Evolutionary conservation across 352 stramenopile species (phyloP), one percentile per base, ranked within the genome.

Genomic region (Globisporangium cederbergense): DNA sequence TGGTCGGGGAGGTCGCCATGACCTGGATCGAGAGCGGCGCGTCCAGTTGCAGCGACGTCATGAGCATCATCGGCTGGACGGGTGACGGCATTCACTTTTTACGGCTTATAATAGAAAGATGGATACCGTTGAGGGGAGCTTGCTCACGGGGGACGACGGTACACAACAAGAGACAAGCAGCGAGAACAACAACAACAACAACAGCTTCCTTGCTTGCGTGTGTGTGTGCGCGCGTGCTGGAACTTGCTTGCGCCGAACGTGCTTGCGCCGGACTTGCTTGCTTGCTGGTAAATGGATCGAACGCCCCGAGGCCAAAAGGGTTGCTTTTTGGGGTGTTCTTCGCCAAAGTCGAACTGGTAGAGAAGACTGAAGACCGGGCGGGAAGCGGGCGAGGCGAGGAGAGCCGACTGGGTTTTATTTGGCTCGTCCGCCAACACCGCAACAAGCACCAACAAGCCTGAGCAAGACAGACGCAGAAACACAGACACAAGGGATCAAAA

Each of bases 1-100:
- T 38, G n/a, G 64, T 50, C 40, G 66, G 47, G 40, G 70, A 58
- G 32, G 52, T 65, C 9, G 74, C 64, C 51, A 77, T 74, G 63
- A 89, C 69, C 38, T 88, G 79, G 50, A 88, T 69, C 40, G 68
- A 69, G 58, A 84, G 72, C 63, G 76, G 63, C 70, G 66, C 47
- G 22, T 70, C 53, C 57, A 69, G 43, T 51, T 66, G 45, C 64
- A 73, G 57, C 55, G 71, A 64, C 64, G 62, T 71, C 73, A 86
- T 72, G 43, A 72, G 77, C 81, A 88, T 87, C 57, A 71, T 73
- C 25, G 54, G 38, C 52, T 46, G 30, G 36, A 43, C 40, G 42
- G 30, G 22, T 11, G 36, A 49, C 61, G 52, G 42, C 30, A 55
- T 60, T 28, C 60, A 57, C 50, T 42, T 3, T n/a, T 16, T 2